Base-by-base conservation (phyloP, 2,329 filamentous ascomycete species). In the Trichoderma sp. region DNA sequence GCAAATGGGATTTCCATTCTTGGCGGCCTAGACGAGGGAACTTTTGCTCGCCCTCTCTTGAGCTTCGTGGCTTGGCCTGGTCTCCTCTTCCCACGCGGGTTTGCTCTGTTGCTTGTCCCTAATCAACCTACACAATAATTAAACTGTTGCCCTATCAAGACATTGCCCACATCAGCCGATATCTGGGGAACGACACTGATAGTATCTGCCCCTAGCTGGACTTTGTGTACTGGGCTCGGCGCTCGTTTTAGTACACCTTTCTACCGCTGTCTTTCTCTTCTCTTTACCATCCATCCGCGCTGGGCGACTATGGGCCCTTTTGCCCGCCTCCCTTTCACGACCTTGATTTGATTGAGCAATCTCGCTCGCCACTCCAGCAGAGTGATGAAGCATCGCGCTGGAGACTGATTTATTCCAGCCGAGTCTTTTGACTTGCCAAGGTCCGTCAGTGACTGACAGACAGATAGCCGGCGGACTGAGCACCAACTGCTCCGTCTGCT, bases 351-450 rank as follows among this genome's bases (percentile, higher is more conserved):
- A 76, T 71, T 76, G 75, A 74, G 73, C 72, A 70, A 27, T 55
- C 71, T 73, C 74, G 72, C 76, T 77, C 73, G 75, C 76, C 75
- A 77, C 73, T 74, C 74, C 65, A 72, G 75, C 75, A 70, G 74
- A 80, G 79, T 78, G 75, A 79, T 79, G 78, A 77, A 78, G 78
- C 66, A 75, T 74, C 73, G 76, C 73, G 75, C 75, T 74, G 76
- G 75, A 72, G 75, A 77, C 72, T 79, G 76, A 79, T 75, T 49
- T 72, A 75, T 75, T 63, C 75, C 72, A 75, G 73, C 76, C 75
- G 77, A 77, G 78, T 78, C 77, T 74, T 76, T 79, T 76, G 78
- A 80, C 77, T 79, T 76, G 77, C 74, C 75, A 77, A 77, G 79
- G 78, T 78, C 77, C 72, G 75, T 76, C 74, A 76, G 74, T 77